Base-by-base conservation (phyloP, 116 monocot species). In the Thalassia testudinum region DNA sequence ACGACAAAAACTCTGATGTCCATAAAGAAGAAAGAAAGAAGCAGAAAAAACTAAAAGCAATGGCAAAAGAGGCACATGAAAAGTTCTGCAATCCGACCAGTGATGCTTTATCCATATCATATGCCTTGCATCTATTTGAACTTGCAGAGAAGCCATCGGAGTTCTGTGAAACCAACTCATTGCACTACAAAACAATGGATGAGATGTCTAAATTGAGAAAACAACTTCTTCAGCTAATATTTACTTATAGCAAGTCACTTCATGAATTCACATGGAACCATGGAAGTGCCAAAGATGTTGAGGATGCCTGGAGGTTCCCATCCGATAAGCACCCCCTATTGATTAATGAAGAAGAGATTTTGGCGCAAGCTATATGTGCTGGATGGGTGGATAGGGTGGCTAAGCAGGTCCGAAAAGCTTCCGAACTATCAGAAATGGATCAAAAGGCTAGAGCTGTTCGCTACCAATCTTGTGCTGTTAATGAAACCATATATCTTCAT, bases 161-260 rank as follows among this genome's bases (percentile, higher is more conserved):
- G 16, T 97, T 97, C 59, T 97, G 97, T 57, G 70, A 45, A 49
- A 66, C 43, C 7, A 74, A 78, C 34, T 64, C 48, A 19, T 74
- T 97, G 45, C 85, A 85, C 66, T 61, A 82, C 24, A 97, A 82
- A 64, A 82, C 82, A 34, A 85, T 97, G 97, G 85, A 89, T 60
- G 97, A 97, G 28, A 85, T 97, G 89, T 97, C 89, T 12, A 97
- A 89, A 74, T 60, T 97, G 55, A 76, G 97, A 60, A 85, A 85
- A 53, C 89, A 97, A 44, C 62, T 97, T 11, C 79, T 97, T 19
- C 73, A 71, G 27, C 57, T 89, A 52, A 47, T 82, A 63, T 89
- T 88, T 59, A 50, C 65, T 49, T 71, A 75, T n/a, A 69, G 61
- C 37, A 72, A 70, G 38, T 27, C 58, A 6, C 49, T 56, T 28